Base-by-base conservation (phyloP, 305 asterid genomes). In the Fraxinus sp. region DNA sequence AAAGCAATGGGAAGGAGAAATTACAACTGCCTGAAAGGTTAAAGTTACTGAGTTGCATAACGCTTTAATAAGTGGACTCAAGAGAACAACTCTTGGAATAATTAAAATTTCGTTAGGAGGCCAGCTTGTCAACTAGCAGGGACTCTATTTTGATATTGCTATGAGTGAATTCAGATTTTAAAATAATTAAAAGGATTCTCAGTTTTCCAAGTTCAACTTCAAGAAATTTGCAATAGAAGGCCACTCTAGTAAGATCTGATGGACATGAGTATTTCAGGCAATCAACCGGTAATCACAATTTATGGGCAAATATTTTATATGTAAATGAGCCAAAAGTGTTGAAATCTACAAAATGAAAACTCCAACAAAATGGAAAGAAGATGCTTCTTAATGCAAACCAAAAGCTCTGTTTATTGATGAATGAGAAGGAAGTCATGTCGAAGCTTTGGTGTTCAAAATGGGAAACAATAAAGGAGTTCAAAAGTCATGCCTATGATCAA, bases 191-290 rank as follows among this genome's bases (percentile, higher is more conserved):
- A 24, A 72, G 14, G 62, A 64, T 76, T 20, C 22, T 30, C 59
- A n/a, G 1, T 77, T 83, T 76, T 22, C 22, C 46, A 77, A 77
- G 74, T 76, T 64, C 18, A 78, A 37, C 6, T 28, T 64, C 33
- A 64, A 64, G 4, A 22, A 77, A 26, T 22, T 41, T 62, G 52
- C 24, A 66, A 18, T 39, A 55, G 59, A 78, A 11, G 33, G 74
- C 80, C 64, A 64, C 7, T 24, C 72, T 22, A 3, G 72, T 9
- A 13, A 79, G 77, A 35, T 82, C 80, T 44, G 55, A 44, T 44
- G 55, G 55, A 13, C 62, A 18, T 57, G 68, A 77, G 16, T 49
- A 72, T 30, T 3, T 32, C 70, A 59, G 70, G 46, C 30, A 2
- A 26, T 71, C 8, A 77, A 41, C 28, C 26, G 20, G 33, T 66